Percentiles rank a stretch among this genome's conserved stretches.
Conservation (phyloP, 2,329 filamentous ascomycete genomes). For the Biscogniauxia sp. region DNA sequence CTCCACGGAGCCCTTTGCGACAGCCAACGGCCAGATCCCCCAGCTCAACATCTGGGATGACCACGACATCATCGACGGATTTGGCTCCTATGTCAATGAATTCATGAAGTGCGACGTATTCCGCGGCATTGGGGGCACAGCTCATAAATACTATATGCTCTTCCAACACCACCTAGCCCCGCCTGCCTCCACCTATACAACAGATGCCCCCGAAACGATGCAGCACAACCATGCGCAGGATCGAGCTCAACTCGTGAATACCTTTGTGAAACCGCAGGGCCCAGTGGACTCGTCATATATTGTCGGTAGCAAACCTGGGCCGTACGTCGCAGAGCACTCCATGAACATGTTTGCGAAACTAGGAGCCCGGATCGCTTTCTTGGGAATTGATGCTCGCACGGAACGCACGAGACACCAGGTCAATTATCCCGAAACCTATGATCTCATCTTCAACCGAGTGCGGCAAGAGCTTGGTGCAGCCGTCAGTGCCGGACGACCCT, state of each 20-base stretch:
- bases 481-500: conserved; percentile 67
- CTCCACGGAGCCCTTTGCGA: conserved; percentile 76
- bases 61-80: conserved; percentile 90
- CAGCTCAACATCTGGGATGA: conserved; percentile 99
- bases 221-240: conserved; percentile 63
- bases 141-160: conserved; percentile 97
- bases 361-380: conserved; percentile 77
- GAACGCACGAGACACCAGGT: conserved; percentile 93
- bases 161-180: conserved; percentile 95
- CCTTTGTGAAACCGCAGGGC: conserved; percentile 62
- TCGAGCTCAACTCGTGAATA: conserved; percentile 68
- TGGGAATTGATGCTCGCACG: conserved; percentile 89
- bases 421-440: conserved; percentile 90
- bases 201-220: conserved; percentile 57
- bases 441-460: conserved; percentile 75
- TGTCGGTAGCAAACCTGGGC: conserved; percentile 71
- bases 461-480: conserved; percentile 69
- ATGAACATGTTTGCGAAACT: conserved; percentile 83
- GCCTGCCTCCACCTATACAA: conserved; percentile 81
- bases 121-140: conserved; percentile 83
- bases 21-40: conserved; percentile 86
- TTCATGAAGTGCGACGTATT: conserved; percentile 95
- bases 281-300: conserved; percentile 69
- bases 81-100: conserved; percentile 87
- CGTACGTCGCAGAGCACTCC: conserved; percentile 86